Conservation (phyloP, 192 early-diverging fungal species). For the Coemansia sp. region DNA sequence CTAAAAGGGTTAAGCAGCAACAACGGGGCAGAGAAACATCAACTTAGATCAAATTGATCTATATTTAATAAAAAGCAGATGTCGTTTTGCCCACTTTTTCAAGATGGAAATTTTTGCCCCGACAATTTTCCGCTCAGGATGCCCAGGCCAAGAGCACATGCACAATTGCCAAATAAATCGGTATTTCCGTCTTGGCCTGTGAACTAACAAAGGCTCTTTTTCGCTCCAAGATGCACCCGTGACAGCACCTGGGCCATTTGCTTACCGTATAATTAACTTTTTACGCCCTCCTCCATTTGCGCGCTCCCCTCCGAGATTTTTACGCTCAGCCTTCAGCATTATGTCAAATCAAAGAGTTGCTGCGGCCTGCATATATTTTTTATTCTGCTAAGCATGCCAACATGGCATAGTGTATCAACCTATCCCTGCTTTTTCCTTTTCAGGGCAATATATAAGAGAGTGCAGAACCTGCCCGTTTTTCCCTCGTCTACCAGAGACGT, state of each 20-base stretch:
- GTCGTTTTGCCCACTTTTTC: not conserved
- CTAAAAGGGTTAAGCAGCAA: not conserved
- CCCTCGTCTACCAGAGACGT: not conserved
- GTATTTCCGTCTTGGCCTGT: too few species aligned
- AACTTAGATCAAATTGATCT: too few species aligned
- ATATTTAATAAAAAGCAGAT: too few species aligned
- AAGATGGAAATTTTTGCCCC: not conserved
- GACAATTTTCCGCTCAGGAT: not conserved
- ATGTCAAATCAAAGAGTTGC: not conserved
- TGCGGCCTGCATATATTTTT: not conserved
- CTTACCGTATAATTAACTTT: too few species aligned
- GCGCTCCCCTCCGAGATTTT: not conserved
- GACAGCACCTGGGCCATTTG: not conserved
- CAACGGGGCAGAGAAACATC: not conserved
- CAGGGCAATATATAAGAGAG: not conserved
- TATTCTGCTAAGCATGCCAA: not conserved
- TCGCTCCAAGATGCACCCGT: too few species aligned
- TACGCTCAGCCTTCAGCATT: not conserved
- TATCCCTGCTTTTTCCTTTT: not conserved
- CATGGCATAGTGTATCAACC: not conserved
- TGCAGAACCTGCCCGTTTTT: too few species aligned
- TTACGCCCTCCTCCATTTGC: too few species aligned
- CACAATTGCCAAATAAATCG: not conserved
- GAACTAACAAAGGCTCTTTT: too few species aligned
- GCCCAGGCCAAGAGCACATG: not conserved